Evolutionary conservation across 495 filamentous ascomycete species (phyloP), one percentile per base, ranked within the genome.

Genomic region (Lentithecium fluviatile): DNA sequence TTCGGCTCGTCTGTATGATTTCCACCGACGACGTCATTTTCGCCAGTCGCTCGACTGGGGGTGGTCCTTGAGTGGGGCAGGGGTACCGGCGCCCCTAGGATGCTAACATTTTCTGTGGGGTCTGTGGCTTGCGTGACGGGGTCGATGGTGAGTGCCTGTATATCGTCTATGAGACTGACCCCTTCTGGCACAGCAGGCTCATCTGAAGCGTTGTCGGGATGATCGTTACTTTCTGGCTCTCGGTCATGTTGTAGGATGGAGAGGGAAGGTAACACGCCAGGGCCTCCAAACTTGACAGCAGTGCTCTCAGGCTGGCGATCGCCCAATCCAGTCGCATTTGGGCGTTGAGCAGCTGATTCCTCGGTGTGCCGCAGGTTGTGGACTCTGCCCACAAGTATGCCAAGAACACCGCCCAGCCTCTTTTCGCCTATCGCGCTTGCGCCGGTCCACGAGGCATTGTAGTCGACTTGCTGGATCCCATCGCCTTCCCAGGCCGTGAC

Each of bases 371-470:
- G 74, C 69, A 88, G 78, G 69, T 88, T 83, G 68, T 83, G 81
- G n/a, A 88, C 76, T 52, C 82, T 77, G 1, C 84, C 81, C 2
- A 86, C 80, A 21, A 92, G 69, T 23, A 89, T 78, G n/a, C 88
- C 89, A 6, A 93, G 76, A 4, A 92, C 80, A 13, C 91, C 91
- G 19, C 89, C 89, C 37, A 85, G 62, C 60, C 73, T 64, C 68
- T 70, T 78, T 60, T 71, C 70, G 48, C 56, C 59, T 51, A 70
- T 73, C 46, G 34, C 60, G 57, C 59, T 73, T 23, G 58, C 61
- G 13, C 60, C 56, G 19, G 68, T 72, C 23, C 53, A 63, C 19
- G 62, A 60, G 13, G 57, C 65, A 40, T 67, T 71, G 57, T 83
- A 79, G 54, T 87, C 84, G 20, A 86, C 76, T 68, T 87, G 85